Conservation (phyloP, 139 green algal species). For the Chlorella sp. region DNA sequence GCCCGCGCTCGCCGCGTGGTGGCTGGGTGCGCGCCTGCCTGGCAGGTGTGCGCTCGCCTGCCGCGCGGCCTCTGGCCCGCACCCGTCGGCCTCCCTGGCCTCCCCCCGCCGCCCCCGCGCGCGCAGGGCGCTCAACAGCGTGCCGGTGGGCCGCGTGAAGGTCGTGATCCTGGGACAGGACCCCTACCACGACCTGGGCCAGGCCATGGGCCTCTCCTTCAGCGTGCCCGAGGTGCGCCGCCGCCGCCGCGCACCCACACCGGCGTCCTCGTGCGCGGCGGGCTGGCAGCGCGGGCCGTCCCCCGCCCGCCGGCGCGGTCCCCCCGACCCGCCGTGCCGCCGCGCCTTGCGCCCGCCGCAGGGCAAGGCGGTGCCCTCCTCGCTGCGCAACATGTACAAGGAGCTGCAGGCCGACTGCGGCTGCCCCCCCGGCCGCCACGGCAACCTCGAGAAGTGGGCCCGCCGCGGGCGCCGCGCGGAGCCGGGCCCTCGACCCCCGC, state of each 20-base stretch:
- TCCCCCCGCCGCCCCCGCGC: neutral
- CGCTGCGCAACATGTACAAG: slow-evolving; percentile 87
- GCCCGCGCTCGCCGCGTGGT: too few relatives aligned
- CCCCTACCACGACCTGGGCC: slow-evolving; percentile 89
- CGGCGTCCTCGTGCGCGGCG: too few relatives aligned
- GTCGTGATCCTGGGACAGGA: slow-evolving; percentile 94
- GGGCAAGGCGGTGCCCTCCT: slow-evolving; percentile 55
- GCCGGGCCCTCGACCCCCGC: neutral
- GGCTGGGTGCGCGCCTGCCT: too few relatives aligned
- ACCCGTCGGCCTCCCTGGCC: neutral
- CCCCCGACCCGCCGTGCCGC: too few relatives aligned
- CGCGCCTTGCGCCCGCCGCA: neutral
- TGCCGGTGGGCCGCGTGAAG: slow-evolving; percentile 58
- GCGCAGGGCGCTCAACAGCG: slow-evolving; percentile 63
- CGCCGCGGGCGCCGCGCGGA: neutral
- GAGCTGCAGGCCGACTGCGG: slow-evolving; percentile 78
- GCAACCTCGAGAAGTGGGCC: slow-evolving; percentile 66
- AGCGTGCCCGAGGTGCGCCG: slow-evolving; percentile 86
- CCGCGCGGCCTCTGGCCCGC: too few relatives aligned
- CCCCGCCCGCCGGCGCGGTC: too few relatives aligned
- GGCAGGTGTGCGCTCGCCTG: too few relatives aligned
- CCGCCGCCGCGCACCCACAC: too few relatives aligned
- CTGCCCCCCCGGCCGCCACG: slow-evolving; percentile 48
- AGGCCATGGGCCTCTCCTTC: slow-evolving; percentile 97
- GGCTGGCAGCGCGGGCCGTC: too few relatives aligned